These are phyloP conservation scores for Saccharomycopsis guyanensis DNA, from an alignment of 805 yeast species.

Conservation along the genomic window DNA sequence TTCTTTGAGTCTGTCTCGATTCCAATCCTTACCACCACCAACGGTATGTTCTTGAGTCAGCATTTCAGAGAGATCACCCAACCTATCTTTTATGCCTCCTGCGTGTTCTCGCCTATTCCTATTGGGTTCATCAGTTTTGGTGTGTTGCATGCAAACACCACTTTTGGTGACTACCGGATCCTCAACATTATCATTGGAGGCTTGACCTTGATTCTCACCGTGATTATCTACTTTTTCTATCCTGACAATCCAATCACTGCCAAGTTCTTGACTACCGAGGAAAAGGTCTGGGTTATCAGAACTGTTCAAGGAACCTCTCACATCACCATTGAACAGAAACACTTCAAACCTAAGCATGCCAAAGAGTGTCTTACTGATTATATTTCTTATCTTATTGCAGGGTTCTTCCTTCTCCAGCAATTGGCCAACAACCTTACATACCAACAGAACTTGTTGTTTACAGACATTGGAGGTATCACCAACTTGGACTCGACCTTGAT, in stretches of 20 bases:
- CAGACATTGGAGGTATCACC: constrained; percentile 37
- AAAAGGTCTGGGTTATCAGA: constrained; percentile 44
- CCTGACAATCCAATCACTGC: constrained; percentile 54
- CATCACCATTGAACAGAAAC: constrained; percentile 39
- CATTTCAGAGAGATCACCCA: constrained; percentile 38
- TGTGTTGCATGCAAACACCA: constrained; percentile 25
- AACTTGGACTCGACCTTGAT: constrained; percentile 43
- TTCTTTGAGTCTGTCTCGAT: constrained; percentile 39
- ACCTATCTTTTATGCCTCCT: constrained; percentile 45
- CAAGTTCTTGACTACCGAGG: constrained; percentile 38
- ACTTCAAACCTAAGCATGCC: constrained; percentile 41
- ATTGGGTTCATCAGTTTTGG: constrained; percentile 43
- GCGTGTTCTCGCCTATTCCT: constrained; percentile 45
- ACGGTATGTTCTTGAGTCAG: constrained; percentile 35
- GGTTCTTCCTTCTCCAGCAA: constrained; percentile 36
- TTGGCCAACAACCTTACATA: constrained; percentile 47
- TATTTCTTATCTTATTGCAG: constrained; percentile 36
- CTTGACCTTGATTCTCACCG: constrained; percentile 36
- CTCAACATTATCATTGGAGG: constrained; percentile 52
- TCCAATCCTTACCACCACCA: constrained; percentile 39
- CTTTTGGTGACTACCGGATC: constrained; percentile 41
- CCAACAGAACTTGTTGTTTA: constrained; percentile 43
- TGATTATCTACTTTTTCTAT: constrained; percentile 33
- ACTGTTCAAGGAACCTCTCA: constrained; percentile 34
- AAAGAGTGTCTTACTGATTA: constrained; percentile 45